Evolutionary conservation across 805 yeast genomes (phyloP), one percentile per base, ranked within the genome.

Genomic region (Schwanniomyces vanrijiae): DNA sequence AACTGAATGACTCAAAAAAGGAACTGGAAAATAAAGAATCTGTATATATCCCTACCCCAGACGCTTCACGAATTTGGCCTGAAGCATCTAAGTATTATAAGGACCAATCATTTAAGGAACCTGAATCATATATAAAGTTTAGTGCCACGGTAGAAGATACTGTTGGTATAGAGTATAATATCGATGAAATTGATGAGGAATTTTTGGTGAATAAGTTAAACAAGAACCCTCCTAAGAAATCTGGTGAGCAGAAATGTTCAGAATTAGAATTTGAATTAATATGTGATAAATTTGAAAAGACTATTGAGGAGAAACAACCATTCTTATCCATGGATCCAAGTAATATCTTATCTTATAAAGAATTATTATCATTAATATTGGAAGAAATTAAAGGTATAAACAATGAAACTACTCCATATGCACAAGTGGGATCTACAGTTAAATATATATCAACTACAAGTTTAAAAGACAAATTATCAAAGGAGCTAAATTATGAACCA

Each of bases 101-200:
- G 14, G 86, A 86, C 29, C 60, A 58, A 35, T 66, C 73, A 20
- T 92, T 88, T 65, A 64, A 64, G 3, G 84, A 83, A 51, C 96
- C 98, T 0, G 81, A 82, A 18, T 75, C 87, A 9, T 92, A 90
- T 62, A 88, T 94, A 47, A 86, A 90, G 56, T 88, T 88, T 56
- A 87, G 96, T 37, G 95, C 96, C 4, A 92, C 97, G 0, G 94
- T 92, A n/a, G 98, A 94, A 60, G 98, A 94, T 62, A 88, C 96
- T 19, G 76, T 83, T 16, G 97, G 97, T 0, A 82, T 86, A 40
- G 83, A 83, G 16, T 94, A 91, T 67, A 84, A 84, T 66, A 82
- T 94, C 87, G 98, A 94, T 67, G 98, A 92, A 64, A 76, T 57
- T 6, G 99, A 94, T 66, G 95, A 83, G 28, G 80, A 65, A 48